Percentiles rank a stretch among this genome's conserved stretches.
phyloP scores from a whole-genome alignment of 2,329 filamentous ascomycete genomes.

The Cytospora piceicola region DNA sequence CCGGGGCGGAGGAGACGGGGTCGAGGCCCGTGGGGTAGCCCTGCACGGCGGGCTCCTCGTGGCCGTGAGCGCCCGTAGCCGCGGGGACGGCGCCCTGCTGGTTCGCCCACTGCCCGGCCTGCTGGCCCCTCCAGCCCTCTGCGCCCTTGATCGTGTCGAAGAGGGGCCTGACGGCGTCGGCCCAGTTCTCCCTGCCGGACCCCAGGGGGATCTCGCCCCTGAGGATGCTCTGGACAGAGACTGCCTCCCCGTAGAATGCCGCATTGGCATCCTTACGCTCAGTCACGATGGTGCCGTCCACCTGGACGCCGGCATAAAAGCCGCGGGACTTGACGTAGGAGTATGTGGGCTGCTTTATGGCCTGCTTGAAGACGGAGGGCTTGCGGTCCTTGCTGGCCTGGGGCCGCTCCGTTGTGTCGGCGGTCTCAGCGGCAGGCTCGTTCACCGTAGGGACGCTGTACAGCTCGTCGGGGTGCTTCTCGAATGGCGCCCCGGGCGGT shows the following conservation, averaged over 20 bases:
- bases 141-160: constrained; percentile 43
- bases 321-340: constrained; percentile 86
- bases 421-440: constrained; percentile 47
- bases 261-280: constrained; percentile 89
- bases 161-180: constrained; percentile 39
- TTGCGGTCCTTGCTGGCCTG: constrained; percentile 31
- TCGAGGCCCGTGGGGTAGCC: constrained; percentile 23
- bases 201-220: constrained; percentile 46
- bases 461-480: constrained; percentile 32
- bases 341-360: constrained; percentile 50
- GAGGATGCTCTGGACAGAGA: constrained; percentile 53
- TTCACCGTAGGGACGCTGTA: constrained; percentile 39
- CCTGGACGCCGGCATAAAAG: constrained; percentile 82
- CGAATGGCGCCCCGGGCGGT: not conserved
- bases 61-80: constrained; percentile 8
- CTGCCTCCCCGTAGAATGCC: constrained; percentile 74
- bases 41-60: constrained; percentile 11
- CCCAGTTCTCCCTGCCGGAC: constrained; percentile 38
- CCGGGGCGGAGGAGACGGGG: constrained; percentile 19
- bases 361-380: constrained; percentile 37
- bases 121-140: constrained; percentile 38
- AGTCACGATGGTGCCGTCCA: constrained; percentile 85
- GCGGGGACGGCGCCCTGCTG: constrained; percentile 14
- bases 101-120: constrained; percentile 20
- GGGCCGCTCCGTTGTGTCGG: constrained; percentile 12